Evolutionary conservation across 1,284 basidiomycete species (phyloP).

Genomic region (Leccinum pachyderme): DNA sequence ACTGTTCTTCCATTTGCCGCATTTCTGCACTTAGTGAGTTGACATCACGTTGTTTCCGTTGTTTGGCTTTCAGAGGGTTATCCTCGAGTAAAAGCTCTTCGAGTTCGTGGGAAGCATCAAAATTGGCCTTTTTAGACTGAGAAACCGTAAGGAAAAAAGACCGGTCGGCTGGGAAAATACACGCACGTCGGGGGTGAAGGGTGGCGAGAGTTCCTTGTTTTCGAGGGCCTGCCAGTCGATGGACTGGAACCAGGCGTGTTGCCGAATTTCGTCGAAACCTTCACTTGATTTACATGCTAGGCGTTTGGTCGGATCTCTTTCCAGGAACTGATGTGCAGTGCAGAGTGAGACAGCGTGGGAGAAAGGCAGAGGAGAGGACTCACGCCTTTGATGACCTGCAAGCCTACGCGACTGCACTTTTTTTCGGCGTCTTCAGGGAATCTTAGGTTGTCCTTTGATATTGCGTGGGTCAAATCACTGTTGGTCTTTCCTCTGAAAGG

Average conservation of each 20-base stretch:
- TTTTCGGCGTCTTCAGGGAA: slow-evolving; percentile 78
- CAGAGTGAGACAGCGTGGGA: slow-evolving; percentile 9
- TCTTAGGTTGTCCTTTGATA: slow-evolving; percentile 71
- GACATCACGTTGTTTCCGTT: slow-evolving; percentile 86
- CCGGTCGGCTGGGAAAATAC: neutral
- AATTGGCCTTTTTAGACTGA: slow-evolving; percentile 97
- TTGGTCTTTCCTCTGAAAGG: slow-evolving; percentile 94
- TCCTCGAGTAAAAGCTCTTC: slow-evolving; percentile 96
- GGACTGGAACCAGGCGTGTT: slow-evolving; percentile 83
- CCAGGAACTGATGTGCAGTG: slow-evolving; percentile 72
- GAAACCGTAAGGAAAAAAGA: slow-evolving; percentile 3
- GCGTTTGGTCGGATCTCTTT: slow-evolving; percentile 80
- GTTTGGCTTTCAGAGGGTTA: slow-evolving; percentile 94
- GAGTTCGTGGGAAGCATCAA: slow-evolving; percentile 98
- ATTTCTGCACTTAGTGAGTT: slow-evolving; percentile 84
- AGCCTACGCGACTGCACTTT: slow-evolving; percentile 65
- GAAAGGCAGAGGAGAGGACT: slow-evolving; percentile 28
- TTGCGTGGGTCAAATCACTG: slow-evolving; percentile 84
- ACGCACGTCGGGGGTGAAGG: slow-evolving; percentile 91
- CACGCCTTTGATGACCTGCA: slow-evolving; percentile 68
- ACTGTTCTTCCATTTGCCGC: slow-evolving; percentile 98
- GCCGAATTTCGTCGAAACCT: slow-evolving; percentile 74
- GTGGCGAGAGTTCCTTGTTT: slow-evolving; percentile 76
- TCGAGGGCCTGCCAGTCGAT: slow-evolving; percentile 89
- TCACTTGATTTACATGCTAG: slow-evolving; percentile 83